phyloP scores from a whole-genome alignment of 2,329 filamentous ascomycete species.

The Immersiporthe knoxdaviesiana region DNA sequence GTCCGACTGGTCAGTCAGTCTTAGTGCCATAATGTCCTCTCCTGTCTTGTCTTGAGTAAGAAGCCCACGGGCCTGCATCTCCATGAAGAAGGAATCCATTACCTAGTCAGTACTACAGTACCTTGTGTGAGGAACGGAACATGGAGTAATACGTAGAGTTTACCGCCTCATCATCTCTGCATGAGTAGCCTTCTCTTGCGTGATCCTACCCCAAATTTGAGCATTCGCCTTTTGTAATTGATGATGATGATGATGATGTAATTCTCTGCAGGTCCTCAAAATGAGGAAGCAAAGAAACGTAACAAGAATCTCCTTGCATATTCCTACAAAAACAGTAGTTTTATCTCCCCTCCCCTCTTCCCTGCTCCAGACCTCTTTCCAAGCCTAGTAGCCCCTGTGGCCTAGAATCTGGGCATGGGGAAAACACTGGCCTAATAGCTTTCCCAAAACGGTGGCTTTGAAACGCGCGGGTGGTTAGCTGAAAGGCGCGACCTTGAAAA shows the following conservation, averaged over 20 bases:
- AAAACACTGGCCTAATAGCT: not conserved
- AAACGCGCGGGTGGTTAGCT: not conserved
- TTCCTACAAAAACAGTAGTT: not conserved
- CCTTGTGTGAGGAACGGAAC: too few relatives aligned
- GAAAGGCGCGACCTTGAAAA: not conserved
- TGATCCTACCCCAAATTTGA: not conserved
- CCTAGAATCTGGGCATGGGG: not conserved
- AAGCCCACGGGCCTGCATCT: not conserved
- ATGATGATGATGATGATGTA: not conserved
- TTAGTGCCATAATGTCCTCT: not conserved
- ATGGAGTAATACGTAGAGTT: not conserved
- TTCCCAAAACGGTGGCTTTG: constrained; percentile 3
- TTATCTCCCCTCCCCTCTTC: not conserved
- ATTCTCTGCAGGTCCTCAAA: not conserved
- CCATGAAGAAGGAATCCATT: not conserved
- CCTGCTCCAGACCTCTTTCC: too few relatives aligned
- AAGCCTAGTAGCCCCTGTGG: not conserved
- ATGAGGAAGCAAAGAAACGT: not conserved
- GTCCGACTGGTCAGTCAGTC: not conserved
- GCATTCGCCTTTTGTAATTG: not conserved
- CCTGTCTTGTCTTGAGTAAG: not conserved
- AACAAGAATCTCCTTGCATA: too few relatives aligned
- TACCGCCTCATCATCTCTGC: not conserved
- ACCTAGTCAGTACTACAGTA: not conserved
- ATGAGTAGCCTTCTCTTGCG: not conserved